Evolutionary conservation across 129 eudicot species (phyloP).

Genomic region (Smallanthus sonchifolius): DNA sequence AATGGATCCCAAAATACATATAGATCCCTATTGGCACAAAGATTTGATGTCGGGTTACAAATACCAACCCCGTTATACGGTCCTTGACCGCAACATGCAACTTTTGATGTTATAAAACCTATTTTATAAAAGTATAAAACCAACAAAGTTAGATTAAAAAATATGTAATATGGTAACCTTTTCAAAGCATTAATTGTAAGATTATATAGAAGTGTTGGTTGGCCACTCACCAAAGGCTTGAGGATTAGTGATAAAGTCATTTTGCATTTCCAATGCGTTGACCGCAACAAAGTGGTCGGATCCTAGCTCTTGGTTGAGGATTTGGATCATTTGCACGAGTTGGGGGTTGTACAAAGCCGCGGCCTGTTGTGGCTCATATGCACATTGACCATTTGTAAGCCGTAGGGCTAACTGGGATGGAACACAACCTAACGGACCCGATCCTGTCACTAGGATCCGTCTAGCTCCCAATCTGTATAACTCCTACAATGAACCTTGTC

Average conservation of each 20-base stretch:
- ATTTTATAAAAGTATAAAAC: neutral
- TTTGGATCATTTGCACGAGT: conserved; percentile 52
- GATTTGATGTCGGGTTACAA: conserved; percentile 45
- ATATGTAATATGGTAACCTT: neutral
- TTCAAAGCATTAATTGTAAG: neutral
- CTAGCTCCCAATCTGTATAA: conserved; percentile 58
- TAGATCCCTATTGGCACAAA: conserved; percentile 40
- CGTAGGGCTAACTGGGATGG: conserved; percentile 57
- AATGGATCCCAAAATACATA: conserved; percentile 80
- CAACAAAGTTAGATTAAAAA: neutral
- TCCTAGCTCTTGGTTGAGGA: conserved; percentile 54
- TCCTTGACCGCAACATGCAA: conserved; percentile 87
- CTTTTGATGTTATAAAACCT: conserved; percentile 62
- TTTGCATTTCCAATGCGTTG: conserved; percentile 50
- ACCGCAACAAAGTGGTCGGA: conserved; percentile 54
- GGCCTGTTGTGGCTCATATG: conserved; percentile 59
- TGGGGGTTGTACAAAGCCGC: conserved; percentile 55
- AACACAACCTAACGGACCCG: conserved; percentile 76
- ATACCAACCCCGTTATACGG: conserved; percentile 66
- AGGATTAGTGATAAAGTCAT: conserved; percentile 56
- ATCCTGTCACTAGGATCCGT: conserved; percentile 69
- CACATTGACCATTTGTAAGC: conserved; percentile 54
- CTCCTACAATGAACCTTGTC: conserved; percentile 25
- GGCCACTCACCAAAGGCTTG: conserved; percentile 48
- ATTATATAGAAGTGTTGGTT: neutral